phyloP scores from a whole-genome alignment of 441 rosid genomes.

The Lagerstroemia fauriei region DNA sequence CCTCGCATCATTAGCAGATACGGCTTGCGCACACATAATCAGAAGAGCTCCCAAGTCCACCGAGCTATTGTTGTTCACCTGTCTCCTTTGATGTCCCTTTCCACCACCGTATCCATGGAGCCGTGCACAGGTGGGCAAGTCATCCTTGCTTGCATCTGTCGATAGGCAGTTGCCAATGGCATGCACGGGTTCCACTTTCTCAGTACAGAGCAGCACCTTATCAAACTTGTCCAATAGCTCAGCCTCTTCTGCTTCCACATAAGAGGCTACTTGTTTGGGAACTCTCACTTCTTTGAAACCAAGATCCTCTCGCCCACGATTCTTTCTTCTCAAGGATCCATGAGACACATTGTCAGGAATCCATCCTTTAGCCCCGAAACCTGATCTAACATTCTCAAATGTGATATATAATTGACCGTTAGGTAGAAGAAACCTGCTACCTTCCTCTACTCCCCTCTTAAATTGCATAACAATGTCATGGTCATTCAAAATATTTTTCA shows the following conservation, averaged over 20 bases:
- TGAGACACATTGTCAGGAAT: slow-evolving; percentile 18
- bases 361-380: slow-evolving; percentile 11
- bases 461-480: slow-evolving; percentile 48
- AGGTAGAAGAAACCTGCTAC: slow-evolving; percentile 52
- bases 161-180: slow-evolving; percentile 15
- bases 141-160: slow-evolving; percentile 16
- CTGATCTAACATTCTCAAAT: slow-evolving; percentile 28
- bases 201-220: slow-evolving; percentile 49
- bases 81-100: slow-evolving; percentile 33
- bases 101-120: slow-evolving; percentile 35
- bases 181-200: slow-evolving; percentile 18
- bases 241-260: slow-evolving; percentile 41
- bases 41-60: slow-evolving; percentile 64
- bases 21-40: slow-evolving; percentile 69
- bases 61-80: slow-evolving; percentile 42
- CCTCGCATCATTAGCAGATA: slow-evolving; percentile 52
- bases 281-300: slow-evolving; percentile 57
- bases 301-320: slow-evolving; percentile 43
- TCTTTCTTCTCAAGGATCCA: slow-evolving; percentile 48
- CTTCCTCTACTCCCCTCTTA: slow-evolving; percentile 58
- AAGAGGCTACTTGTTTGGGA: slow-evolving; percentile 52
- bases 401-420: slow-evolving; percentile 29
- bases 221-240: slow-evolving; percentile 57
- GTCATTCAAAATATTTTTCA: slow-evolving; percentile 35
- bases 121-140: slow-evolving; percentile 27